Evolutionary conservation across 176 grass and related monocot genomes (phyloP).

Genomic region (Chloris gayana): DNA sequence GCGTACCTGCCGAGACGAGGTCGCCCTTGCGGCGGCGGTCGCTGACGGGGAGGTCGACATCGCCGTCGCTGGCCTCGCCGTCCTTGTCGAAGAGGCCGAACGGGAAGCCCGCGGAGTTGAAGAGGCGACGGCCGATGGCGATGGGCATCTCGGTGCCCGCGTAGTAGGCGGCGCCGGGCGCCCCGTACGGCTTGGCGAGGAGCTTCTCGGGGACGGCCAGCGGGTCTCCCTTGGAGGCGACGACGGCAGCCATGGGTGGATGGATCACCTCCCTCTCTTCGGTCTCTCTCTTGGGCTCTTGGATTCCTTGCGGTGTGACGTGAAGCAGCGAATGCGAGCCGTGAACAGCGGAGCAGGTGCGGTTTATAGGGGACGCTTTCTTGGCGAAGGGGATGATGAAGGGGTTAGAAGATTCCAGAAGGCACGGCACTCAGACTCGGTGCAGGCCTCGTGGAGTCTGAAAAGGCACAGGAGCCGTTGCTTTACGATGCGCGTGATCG

Average conservation of each 20-base stretch:
- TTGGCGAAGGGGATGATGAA: slow-evolving; percentile 44
- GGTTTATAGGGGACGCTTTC: slow-evolving; percentile 19
- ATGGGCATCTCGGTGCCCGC: slow-evolving; percentile 5
- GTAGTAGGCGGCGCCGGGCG: background rate
- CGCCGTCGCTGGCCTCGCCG: background rate
- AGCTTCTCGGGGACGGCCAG: slow-evolving; percentile 46
- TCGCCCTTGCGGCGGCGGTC: background rate
- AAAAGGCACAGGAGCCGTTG: no score
- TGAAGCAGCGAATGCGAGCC: background rate
- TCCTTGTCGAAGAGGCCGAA: slow-evolving; percentile 10
- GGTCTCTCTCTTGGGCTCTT: background rate
- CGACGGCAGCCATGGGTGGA: slow-evolving; percentile 47
- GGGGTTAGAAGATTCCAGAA: slow-evolving; percentile 45
- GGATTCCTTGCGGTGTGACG: slow-evolving; percentile 8
- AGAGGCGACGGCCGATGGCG: background rate
- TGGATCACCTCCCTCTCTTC: background rate
- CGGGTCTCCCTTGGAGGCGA: slow-evolving; percentile 28
- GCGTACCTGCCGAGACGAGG: slow-evolving; percentile 32
- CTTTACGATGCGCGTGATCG: no score
- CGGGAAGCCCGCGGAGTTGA: no score
- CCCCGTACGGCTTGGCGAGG: slow-evolving; percentile 20
- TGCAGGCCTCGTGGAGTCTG: no score
- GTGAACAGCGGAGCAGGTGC: background rate
- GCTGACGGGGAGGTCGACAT: background rate
- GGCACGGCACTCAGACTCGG: no score